Evolutionary conservation across 108 stramenopile species (phyloP), one percentile per base, ranked within the genome.

Genomic region (Schizochytrium sp.): DNA sequence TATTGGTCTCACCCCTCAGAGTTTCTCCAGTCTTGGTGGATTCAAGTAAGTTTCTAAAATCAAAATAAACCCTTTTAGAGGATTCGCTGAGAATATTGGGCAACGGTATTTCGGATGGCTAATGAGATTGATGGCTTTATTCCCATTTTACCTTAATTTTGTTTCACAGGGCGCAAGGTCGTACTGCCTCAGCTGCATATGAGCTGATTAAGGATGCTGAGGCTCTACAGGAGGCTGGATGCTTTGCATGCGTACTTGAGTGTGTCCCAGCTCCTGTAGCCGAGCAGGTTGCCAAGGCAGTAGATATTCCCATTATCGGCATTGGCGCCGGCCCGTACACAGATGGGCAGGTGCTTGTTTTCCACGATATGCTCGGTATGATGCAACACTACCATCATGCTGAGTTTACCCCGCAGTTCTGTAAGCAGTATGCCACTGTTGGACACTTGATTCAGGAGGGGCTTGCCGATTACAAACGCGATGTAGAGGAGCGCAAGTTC

Each of bases 301-400:
- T 99, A 56, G 97, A 98, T 89, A 97, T 99, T 64, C 98, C 99
- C 19, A 97, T 97, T 50, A 99, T 99, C 91, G 99, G 99, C 50
- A 99, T 99, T 57, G 99, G 99, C 57, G 98, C 99, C 1, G 99
- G 99, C 17, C 94, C 95, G n/a, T 92, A 94, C 53, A 97, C 96
- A 4, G 83, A 49, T 42, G 92, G 92, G 2, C 93, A 94, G 93
- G 94, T 94, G 15, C 88, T 99, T n/a, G 99, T 99, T 4, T 98
- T 96, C 91, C 98, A 99, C 90, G 99, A 99, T 92, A 95, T 98
- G 96, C 90, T 99, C 59, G 99, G 99, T 38, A 97, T 99, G 97
- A 91, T 95, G 87, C 94, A 94, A 56, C 98, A 98, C 93, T 98
- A 98, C 0, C 99, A 99, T 92, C 99, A 99, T 88, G 96, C 96